Percentiles rank a stretch among this genome's conserved stretches.
Conservation (phyloP, 257 asterid species). For the Solanum sejunctum region DNA sequence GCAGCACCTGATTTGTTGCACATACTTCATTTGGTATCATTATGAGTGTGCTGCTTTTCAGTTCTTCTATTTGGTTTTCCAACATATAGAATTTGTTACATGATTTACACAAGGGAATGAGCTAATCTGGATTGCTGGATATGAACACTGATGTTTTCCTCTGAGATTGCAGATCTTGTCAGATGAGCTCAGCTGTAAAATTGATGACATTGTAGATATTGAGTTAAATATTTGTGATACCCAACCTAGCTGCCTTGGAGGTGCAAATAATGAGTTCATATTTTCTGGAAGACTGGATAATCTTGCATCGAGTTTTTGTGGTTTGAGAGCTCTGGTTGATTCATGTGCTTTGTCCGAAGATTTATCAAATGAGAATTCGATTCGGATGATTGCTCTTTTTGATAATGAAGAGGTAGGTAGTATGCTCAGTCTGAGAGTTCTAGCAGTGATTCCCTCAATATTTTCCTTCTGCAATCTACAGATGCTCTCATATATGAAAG, state of each 20-base stretch:
- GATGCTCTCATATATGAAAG: background rate
- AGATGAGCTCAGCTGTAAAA: conserved; percentile 73
- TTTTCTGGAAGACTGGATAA: conserved; percentile 98
- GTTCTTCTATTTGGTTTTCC: background rate
- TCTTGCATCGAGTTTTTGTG: conserved; percentile 96
- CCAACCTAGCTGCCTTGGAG: conserved; percentile 99
- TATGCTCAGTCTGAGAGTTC: background rate
- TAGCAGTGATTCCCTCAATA: background rate
- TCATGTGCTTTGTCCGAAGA: conserved; percentile 61
- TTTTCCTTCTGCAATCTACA: background rate
- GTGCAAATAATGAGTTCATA: conserved; percentile 88
- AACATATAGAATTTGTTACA: background rate
- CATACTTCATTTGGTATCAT: background rate
- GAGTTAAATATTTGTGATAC: conserved; percentile 94
- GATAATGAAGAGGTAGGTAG: conserved; percentile 85
- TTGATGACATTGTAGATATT: conserved; percentile 65
- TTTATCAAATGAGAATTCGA: conserved; percentile 57
- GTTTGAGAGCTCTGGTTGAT: conserved; percentile 88
- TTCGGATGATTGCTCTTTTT: conserved; percentile 91
- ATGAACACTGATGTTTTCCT: background rate
- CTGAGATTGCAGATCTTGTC: conserved; percentile 58
- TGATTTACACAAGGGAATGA: background rate
- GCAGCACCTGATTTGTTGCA: background rate
- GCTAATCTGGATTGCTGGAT: background rate
- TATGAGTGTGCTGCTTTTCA: background rate